Conservation (phyloP, 371 early-diverging fungal species). For the Chytridium lagenaria region DNA sequence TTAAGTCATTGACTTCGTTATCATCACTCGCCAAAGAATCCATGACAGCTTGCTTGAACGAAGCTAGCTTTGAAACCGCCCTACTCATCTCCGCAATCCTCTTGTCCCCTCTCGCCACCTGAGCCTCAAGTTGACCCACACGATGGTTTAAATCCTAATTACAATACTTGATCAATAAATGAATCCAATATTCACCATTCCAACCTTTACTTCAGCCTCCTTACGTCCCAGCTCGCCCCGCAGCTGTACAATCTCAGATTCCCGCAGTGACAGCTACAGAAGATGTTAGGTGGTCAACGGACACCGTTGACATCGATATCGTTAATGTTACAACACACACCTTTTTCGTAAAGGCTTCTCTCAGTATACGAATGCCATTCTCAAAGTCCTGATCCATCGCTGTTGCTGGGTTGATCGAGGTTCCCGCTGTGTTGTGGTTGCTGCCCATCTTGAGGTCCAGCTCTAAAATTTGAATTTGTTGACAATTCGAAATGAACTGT, state of each 20-base stretch:
- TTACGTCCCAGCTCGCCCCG: slow-evolving; percentile 28
- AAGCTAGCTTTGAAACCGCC: slow-evolving; percentile 40
- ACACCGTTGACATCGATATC: background rate
- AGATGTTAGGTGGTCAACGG: background rate
- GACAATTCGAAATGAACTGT: no score
- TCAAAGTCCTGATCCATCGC: slow-evolving; percentile 39
- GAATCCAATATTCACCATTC: background rate
- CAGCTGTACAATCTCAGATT: slow-evolving; percentile 31
- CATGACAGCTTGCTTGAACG: slow-evolving; percentile 47
- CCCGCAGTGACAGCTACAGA: slow-evolving; percentile 26
- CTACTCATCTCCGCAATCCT: slow-evolving; percentile 40
- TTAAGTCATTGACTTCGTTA: slow-evolving; percentile 7
- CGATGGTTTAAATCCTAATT: slow-evolving; percentile 12
- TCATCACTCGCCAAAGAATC: slow-evolving; percentile 37
- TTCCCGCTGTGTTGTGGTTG: background rate
- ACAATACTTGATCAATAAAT: background rate
- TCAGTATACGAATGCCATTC: slow-evolving; percentile 28
- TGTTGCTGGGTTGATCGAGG: slow-evolving; percentile 10
- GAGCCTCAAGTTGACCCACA: slow-evolving; percentile 27
- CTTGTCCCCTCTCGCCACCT: slow-evolving; percentile 21
- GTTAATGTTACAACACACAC: background rate
- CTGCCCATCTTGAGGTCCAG: no score
- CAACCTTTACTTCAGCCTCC: slow-evolving; percentile 41
- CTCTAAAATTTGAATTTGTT: no score
- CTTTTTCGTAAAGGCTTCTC: slow-evolving; percentile 36